Conservation (phyloP, 495 filamentous ascomycete species). For the Clavariopsis aquatica region DNA sequence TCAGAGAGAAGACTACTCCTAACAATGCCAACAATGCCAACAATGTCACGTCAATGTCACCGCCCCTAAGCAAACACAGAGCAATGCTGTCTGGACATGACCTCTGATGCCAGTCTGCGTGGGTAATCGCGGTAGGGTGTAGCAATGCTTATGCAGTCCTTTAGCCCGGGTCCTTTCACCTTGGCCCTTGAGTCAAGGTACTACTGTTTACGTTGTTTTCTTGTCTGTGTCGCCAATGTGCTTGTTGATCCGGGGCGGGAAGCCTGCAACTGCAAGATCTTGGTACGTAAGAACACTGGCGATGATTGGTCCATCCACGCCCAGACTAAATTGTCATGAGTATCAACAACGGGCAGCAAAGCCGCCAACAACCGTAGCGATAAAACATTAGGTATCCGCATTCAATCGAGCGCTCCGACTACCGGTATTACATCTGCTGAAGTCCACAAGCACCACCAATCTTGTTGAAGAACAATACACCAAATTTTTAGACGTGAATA, state of each 20-base stretch:
- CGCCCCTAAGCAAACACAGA: neutral
- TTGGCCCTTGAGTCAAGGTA: too few species aligned
- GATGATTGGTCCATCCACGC: neutral
- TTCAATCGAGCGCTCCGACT: neutral
- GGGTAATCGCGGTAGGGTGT: too few species aligned
- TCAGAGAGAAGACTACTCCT: too few species aligned
- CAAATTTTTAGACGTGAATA: neutral
- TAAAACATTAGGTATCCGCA: conserved; percentile 8
- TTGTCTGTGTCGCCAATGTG: too few species aligned
- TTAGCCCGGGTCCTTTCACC: too few species aligned
- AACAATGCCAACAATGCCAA: too few species aligned
- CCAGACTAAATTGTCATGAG: conserved; percentile 4
- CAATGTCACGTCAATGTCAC: neutral
- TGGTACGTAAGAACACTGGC: neutral
- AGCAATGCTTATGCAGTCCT: too few species aligned
- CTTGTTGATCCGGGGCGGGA: too few species aligned
- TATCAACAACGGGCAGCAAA: conserved; percentile 9
- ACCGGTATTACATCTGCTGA: neutral
- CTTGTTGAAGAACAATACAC: neutral
- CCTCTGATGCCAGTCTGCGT: too few species aligned
- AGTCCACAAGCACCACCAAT: neutral
- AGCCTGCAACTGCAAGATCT: too few species aligned
- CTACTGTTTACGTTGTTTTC: too few species aligned
- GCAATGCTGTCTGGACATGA: neutral
- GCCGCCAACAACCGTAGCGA: conserved; percentile 24